These are phyloP conservation scores for Rhodosporidiobolus sp. DNA, from an alignment of 768 basidiomycete species.

Conservation along the genomic window DNA sequence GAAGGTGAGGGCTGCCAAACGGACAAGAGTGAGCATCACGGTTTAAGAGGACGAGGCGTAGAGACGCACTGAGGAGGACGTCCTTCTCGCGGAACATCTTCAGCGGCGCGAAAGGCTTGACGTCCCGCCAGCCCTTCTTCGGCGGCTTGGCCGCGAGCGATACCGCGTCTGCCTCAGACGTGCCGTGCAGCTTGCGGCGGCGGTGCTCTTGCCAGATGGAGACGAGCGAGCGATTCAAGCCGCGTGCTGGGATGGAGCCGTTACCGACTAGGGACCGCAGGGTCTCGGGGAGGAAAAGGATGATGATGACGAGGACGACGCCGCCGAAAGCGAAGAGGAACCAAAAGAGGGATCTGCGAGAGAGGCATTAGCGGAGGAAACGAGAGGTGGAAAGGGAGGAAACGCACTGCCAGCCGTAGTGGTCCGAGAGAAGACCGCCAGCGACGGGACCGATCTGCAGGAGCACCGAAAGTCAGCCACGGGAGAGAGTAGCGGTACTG, in stretches of 20 bases:
- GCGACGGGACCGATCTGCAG: slow-evolving; percentile 21
- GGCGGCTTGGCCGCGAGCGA: slow-evolving; percentile 20
- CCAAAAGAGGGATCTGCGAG: slow-evolving; percentile 33
- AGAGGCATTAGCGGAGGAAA: background rate
- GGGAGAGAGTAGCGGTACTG: no score
- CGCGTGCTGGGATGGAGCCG: slow-evolving; percentile 51
- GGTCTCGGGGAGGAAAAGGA: slow-evolving; percentile 47
- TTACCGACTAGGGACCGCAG: slow-evolving; percentile 52
- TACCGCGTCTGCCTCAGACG: background rate
- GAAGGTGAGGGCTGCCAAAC: slow-evolving; percentile 50
- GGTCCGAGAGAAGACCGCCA: slow-evolving; percentile 12
- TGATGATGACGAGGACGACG: slow-evolving; percentile 26
- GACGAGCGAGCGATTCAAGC: slow-evolving; percentile 48
- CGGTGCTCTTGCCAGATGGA: slow-evolving; percentile 44
- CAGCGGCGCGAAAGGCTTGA: slow-evolving; percentile 45
- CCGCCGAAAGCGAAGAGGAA: slow-evolving; percentile 28
- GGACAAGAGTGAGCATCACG: background rate
- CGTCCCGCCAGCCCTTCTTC: slow-evolving; percentile 30
- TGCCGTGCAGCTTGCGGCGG: background rate
- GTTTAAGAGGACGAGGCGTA: background rate
- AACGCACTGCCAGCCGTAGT: slow-evolving; percentile 27
- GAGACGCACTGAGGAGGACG: slow-evolving; percentile 49
- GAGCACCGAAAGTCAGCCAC: background rate
- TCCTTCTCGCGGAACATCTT: slow-evolving; percentile 59
- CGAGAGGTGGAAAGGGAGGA: background rate